Conservation (phyloP, 2,329 filamentous ascomycete species). For the Cylindrodendrum hubeiense region DNA sequence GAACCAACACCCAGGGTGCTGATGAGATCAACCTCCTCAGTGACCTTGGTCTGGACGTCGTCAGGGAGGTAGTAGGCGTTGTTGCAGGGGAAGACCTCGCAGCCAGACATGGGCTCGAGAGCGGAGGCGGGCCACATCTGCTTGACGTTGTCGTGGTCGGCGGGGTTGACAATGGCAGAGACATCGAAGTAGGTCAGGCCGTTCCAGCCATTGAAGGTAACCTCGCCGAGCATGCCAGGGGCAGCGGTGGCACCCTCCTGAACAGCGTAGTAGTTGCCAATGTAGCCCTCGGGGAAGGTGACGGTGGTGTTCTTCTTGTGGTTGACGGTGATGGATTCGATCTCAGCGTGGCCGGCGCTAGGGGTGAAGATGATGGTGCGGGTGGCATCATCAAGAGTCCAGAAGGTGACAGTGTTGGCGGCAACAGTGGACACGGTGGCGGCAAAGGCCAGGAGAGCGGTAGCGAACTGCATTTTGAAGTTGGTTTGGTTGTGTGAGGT, state of each 20-base stretch:
- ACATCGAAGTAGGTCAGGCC: slow-evolving; percentile 69
- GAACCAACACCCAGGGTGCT: slow-evolving; percentile 60
- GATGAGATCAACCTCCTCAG: slow-evolving; percentile 61
- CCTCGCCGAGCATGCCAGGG: slow-evolving; percentile 66
- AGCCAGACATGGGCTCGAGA: slow-evolving; percentile 61
- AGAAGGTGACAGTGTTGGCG: slow-evolving; percentile 68
- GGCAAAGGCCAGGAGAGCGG: slow-evolving; percentile 57
- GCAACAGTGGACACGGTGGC: slow-evolving; percentile 57
- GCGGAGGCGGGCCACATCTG: slow-evolving; percentile 61
- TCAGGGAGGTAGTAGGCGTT: slow-evolving; percentile 66
- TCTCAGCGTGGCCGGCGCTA: slow-evolving; percentile 51
- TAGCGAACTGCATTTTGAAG: slow-evolving; percentile 67
- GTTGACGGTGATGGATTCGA: slow-evolving; percentile 56
- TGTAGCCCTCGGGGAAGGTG: slow-evolving; percentile 57
- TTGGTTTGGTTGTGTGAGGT: slow-evolving; percentile 27
- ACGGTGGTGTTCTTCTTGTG: slow-evolving; percentile 55
- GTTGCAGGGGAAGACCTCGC: slow-evolving; percentile 63
- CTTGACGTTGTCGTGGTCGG: slow-evolving; percentile 65
- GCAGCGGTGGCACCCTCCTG: slow-evolving; percentile 55
- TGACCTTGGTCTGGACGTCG: slow-evolving; percentile 68
- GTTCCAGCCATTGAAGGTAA: slow-evolving; percentile 61
- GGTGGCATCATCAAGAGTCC: slow-evolving; percentile 65
- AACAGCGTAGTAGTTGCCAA: slow-evolving; percentile 65
- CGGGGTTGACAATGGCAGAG: slow-evolving; percentile 67
- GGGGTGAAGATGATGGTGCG: slow-evolving; percentile 66